These are phyloP conservation scores for Elasticomyces elasticus DNA, from an alignment of 495 filamentous ascomycete species.

Conservation along the genomic window DNA sequence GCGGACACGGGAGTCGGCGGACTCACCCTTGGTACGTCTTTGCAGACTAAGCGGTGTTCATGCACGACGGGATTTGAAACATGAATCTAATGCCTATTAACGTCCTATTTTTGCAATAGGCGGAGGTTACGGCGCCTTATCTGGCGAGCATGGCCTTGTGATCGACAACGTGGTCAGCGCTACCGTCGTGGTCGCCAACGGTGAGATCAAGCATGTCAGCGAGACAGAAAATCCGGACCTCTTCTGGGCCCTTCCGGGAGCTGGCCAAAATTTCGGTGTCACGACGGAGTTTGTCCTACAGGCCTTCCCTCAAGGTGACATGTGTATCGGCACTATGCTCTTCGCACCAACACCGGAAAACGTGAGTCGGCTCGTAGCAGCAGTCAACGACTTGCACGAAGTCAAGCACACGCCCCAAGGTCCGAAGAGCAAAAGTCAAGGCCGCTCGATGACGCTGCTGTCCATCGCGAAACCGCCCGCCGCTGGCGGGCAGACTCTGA, in stretches of 20 bases:
- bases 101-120: too few relatives aligned
- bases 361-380: slow-evolving; percentile 33
- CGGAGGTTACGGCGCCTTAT: slow-evolving; percentile 49
- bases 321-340: slow-evolving; percentile 42
- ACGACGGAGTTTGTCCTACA: slow-evolving; percentile 40
- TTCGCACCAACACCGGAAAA: slow-evolving; percentile 31
- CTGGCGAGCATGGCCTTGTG: slow-evolving; percentile 40
- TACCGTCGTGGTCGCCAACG: slow-evolving; percentile 44
- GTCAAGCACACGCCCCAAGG: not conserved
- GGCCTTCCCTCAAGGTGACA: slow-evolving; percentile 33
- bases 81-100: too few relatives aligned
- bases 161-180: slow-evolving; percentile 44
- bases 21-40: slow-evolving; percentile 46
- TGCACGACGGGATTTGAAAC: too few relatives aligned
- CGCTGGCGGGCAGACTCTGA: slow-evolving; percentile 25
- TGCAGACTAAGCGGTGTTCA: too few relatives aligned
- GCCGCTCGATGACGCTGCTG: slow-evolving; percentile 30
- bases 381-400: slow-evolving; percentile 33
- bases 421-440: slow-evolving; percentile 18
- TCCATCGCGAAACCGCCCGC: slow-evolving; percentile 35
- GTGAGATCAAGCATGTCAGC: slow-evolving; percentile 34
- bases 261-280: slow-evolving; percentile 32
- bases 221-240: slow-evolving; percentile 27
- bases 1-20: slow-evolving; percentile 52
- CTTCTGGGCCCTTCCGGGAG: slow-evolving; percentile 33